A percentile compares a stretch with the other conserved stretches of the same genome.
phyloP scores from a whole-genome alignment of 352 stramenopile genomes.

The Aphanomyces astaci region DNA sequence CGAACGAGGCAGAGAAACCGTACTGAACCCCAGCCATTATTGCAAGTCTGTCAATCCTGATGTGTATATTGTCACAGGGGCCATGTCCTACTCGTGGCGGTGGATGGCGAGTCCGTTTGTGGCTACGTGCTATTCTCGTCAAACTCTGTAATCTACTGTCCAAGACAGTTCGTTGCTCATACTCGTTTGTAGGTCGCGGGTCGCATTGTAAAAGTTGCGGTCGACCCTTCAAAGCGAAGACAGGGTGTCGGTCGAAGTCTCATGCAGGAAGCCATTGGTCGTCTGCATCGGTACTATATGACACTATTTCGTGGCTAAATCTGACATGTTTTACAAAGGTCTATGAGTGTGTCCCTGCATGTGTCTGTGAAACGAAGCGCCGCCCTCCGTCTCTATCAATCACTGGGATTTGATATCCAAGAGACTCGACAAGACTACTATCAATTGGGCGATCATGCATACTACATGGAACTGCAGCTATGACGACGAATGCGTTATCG shows the following conservation, averaged over 20 bases:
- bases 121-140: constrained; percentile 43
- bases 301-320: background rate
- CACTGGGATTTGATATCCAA: constrained; percentile 30
- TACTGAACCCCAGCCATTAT: background rate
- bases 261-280: constrained; percentile 31
- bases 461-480: constrained; percentile 30
- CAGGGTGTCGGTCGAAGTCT: constrained; percentile 32
- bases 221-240: constrained; percentile 30
- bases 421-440: constrained; percentile 37
- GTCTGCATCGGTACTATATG: constrained; percentile 21
- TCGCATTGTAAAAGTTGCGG: constrained; percentile 41
- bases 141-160: constrained; percentile 16
- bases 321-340: constrained; percentile 13
- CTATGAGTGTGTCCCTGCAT: constrained; percentile 26
- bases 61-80: constrained; percentile 25
- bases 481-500: too few species aligned
- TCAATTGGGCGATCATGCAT: constrained; percentile 32
- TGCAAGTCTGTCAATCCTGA: background rate
- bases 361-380: constrained; percentile 32
- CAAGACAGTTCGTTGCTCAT: background rate
- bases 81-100: constrained; percentile 35
- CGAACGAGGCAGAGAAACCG: constrained; percentile 29
- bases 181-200: constrained; percentile 28
- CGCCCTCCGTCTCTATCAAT: constrained; percentile 39
- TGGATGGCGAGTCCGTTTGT: constrained; percentile 25